Evolutionary conservation across 495 filamentous ascomycete species (phyloP).

Genomic region (Trichocladium antarcticum): DNA sequence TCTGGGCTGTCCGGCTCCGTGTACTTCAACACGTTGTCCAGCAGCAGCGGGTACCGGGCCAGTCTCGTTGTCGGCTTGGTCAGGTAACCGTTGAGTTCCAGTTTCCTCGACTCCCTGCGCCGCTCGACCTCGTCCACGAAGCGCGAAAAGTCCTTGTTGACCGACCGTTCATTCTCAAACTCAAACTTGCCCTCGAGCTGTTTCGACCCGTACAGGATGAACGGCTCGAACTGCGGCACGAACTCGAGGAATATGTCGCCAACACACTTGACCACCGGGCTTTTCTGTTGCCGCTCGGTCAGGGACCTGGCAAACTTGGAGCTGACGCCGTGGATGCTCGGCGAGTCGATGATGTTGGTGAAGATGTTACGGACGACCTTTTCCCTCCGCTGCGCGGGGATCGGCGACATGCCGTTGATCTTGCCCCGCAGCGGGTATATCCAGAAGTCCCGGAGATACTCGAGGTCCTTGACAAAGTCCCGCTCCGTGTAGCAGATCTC

Average conservation of each 20-base stretch:
- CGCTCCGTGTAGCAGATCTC: conserved; percentile 98
- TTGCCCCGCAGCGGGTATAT: conserved; percentile 76
- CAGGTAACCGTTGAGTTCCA: conserved; percentile 95
- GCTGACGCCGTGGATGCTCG: conserved; percentile 76
- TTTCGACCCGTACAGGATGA: conserved; percentile 93
- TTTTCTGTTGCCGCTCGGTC: conserved; percentile 81
- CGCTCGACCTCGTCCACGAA: conserved; percentile 97
- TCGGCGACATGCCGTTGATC: conserved; percentile 57
- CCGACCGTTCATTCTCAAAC: conserved; percentile 88
- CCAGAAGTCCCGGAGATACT: conserved; percentile 98
- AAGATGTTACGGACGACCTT: conserved; percentile 91
- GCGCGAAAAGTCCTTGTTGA: conserved; percentile 72
- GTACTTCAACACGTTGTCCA: conserved; percentile 86
- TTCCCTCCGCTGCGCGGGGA: conserved; percentile 78
- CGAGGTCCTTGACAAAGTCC: conserved; percentile 98
- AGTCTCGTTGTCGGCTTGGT: conserved; percentile 96
- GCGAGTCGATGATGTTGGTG: conserved; percentile 77
- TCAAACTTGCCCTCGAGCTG: conserved; percentile 96
- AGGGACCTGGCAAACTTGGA: conserved; percentile 73
- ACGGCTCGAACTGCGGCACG: conserved; percentile 85
- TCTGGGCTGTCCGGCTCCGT: conserved; percentile 81
- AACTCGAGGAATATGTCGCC: conserved; percentile 92
- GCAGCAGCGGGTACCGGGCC: conserved; percentile 83
- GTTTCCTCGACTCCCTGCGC: conserved; percentile 88
- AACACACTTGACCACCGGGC: conserved; percentile 74